A percentile compares a stretch with the other conserved stretches of the same genome.
These are phyloP conservation scores for Mycogone perniciosa DNA, from an alignment of 2,329 filamentous ascomycete species.

Conservation along the genomic window DNA sequence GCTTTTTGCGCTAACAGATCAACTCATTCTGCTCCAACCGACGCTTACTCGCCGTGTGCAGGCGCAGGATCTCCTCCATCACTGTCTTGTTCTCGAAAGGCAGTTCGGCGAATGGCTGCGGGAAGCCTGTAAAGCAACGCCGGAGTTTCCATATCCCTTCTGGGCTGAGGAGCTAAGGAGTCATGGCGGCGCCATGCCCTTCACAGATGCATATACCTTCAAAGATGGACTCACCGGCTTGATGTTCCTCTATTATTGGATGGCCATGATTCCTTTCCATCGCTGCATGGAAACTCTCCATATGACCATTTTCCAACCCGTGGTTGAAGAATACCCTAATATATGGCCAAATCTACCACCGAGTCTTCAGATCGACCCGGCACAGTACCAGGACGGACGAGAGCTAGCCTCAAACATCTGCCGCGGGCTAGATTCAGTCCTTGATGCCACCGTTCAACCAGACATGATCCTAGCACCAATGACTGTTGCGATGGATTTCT, in stretches of 20 bases:
- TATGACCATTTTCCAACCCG: constrained; percentile 37
- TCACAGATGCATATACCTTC: constrained; percentile 41
- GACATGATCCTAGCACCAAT: constrained; percentile 41
- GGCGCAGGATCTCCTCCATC: constrained; percentile 42
- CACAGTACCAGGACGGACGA: constrained; percentile 37
- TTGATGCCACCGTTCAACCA: constrained; percentile 39
- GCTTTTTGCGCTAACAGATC: constrained; percentile 41
- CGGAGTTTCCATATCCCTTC: constrained; percentile 29
- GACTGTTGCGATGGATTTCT: constrained; percentile 37
- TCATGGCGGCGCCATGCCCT: constrained; percentile 33
- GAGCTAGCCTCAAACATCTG: constrained; percentile 45
- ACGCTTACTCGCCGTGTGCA: constrained; percentile 36
- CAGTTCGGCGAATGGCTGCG: constrained; percentile 44
- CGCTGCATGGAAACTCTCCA: constrained; percentile 42
- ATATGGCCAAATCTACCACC: constrained; percentile 34
- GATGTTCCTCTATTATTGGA: constrained; percentile 49
- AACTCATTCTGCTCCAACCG: constrained; percentile 32
- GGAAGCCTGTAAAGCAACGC: constrained; percentile 21
- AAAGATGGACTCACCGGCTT: constrained; percentile 38
- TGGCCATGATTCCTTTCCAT: constrained; percentile 42
- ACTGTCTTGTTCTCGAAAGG: constrained; percentile 41
- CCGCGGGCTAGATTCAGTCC: constrained; percentile 42
- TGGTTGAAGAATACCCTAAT: constrained; percentile 34
- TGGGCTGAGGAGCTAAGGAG: constrained; percentile 33
- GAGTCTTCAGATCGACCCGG: constrained; percentile 35